Evolutionary conservation across 2,329 filamentous ascomycete species (phyloP).

Genomic region (Huntiella omanensis): DNA sequence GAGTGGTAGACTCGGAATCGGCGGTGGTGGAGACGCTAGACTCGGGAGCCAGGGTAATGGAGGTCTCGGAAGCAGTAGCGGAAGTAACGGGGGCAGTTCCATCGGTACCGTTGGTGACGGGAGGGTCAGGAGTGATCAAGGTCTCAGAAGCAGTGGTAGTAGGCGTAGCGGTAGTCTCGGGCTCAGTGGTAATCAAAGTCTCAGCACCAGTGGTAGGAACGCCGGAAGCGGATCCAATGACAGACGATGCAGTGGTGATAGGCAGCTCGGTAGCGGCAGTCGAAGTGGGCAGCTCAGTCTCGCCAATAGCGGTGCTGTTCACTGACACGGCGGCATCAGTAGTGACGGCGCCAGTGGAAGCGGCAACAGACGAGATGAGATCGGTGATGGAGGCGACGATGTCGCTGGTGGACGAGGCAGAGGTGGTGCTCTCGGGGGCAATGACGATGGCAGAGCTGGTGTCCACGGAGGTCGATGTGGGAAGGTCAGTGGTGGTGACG

Average conservation of each 20-base stretch:
- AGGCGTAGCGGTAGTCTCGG: neutral
- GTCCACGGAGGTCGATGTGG: neutral
- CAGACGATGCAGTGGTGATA: neutral
- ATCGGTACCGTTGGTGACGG: conserved; percentile 6
- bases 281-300: conserved; percentile 6
- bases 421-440: conserved; percentile 12
- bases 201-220: conserved; percentile 7
- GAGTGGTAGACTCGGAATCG: conserved; percentile 11
- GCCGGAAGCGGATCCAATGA: conserved; percentile 5
- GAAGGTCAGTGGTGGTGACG: neutral
- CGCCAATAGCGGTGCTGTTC: neutral
- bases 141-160: conserved; percentile 6
- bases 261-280: neutral
- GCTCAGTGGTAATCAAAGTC: conserved; percentile 7
- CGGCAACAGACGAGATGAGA: neutral
- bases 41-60: conserved; percentile 8
- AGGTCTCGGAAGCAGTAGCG: conserved; percentile 2
- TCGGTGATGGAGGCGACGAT: conserved; percentile 4
- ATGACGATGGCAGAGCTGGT: conserved; percentile 4
- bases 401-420: conserved; percentile 12
- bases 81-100: conserved; percentile 7
- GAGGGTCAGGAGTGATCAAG: conserved; percentile 11
- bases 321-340: conserved; percentile 1
- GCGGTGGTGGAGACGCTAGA: conserved; percentile 10
- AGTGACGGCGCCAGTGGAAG: neutral